These are phyloP conservation scores for Termitomyces sp. DNA, from an alignment of 768 basidiomycete species.

Conservation along the genomic window DNA sequence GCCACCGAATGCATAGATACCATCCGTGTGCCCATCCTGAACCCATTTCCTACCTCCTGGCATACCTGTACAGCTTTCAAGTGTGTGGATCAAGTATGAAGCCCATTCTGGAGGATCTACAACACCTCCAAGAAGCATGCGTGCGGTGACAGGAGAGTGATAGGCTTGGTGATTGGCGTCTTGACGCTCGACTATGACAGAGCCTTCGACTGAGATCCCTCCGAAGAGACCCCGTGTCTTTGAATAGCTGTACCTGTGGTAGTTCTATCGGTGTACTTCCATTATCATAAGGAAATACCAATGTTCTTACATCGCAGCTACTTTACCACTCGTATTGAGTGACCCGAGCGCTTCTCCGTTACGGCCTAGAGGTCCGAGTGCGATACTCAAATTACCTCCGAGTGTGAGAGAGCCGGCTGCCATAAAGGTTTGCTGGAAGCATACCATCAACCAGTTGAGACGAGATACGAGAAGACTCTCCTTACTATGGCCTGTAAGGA, in stretches of 20 bases:
- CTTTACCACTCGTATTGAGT: conserved; percentile 77
- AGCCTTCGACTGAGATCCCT: conserved; percentile 84
- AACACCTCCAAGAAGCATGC: conserved; percentile 75
- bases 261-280: neutral
- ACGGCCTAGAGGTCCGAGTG: conserved; percentile 89
- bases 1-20: conserved; percentile 58
- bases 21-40: conserved; percentile 38
- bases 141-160: conserved; percentile 63
- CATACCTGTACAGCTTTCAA: conserved; percentile 69
- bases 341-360: conserved; percentile 91
- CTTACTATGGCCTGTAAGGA: conserved; percentile 58
- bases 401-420: conserved; percentile 86
- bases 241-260: conserved; percentile 77
- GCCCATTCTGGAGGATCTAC: conserved; percentile 81
- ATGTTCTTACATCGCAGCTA: conserved; percentile 79
- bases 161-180: conserved; percentile 91
- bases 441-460: neutral
- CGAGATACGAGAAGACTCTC: neutral
- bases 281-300: neutral
- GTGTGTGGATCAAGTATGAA: conserved; percentile 61
- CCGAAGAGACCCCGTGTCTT: conserved; percentile 94
- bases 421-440: conserved; percentile 78
- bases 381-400: conserved; percentile 87
- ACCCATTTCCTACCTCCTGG: conserved; percentile 71
- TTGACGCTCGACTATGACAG: conserved; percentile 89